Percentiles rank a stretch among this genome's conserved stretches.
Conservation (phyloP, 345 rosid genomes). For the Trapa bicornis region DNA sequence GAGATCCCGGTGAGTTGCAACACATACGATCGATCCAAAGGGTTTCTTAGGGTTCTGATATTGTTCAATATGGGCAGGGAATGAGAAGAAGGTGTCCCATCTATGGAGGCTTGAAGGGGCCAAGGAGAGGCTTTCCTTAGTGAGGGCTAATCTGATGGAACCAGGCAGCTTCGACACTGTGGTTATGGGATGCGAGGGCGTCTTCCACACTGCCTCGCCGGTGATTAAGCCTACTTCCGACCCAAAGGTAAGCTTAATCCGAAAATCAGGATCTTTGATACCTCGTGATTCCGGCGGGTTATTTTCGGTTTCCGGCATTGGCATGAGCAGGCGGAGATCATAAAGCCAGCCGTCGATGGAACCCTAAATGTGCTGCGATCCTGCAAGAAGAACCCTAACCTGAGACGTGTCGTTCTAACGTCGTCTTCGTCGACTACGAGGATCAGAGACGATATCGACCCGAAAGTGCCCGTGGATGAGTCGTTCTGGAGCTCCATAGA, state of each 20-base stretch:
- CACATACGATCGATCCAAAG: too few relatives aligned
- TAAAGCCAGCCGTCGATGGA: slow-evolving; percentile 72
- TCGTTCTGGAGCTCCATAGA: slow-evolving; percentile 77
- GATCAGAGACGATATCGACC: slow-evolving; percentile 53
- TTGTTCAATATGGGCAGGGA: slow-evolving; percentile 20
- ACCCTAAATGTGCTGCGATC: slow-evolving; percentile 77
- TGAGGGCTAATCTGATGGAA: slow-evolving; percentile 64
- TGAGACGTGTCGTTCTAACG: slow-evolving; percentile 72
- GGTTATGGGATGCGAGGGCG: slow-evolving; percentile 30
- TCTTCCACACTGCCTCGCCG: slow-evolving; percentile 94
- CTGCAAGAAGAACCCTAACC: slow-evolving; percentile 47
- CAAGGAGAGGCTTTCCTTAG: slow-evolving; percentile 60
- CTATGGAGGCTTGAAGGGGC: slow-evolving; percentile 78
- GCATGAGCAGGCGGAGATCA: slow-evolving; percentile 42
- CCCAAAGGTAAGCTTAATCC: slow-evolving; percentile 44
- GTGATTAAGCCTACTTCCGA: slow-evolving; percentile 59
- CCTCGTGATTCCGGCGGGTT: too few relatives aligned
- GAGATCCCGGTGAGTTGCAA: slow-evolving; percentile 48
- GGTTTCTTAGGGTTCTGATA: too few relatives aligned
- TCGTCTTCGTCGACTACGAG: slow-evolving; percentile 80
- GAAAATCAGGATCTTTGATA: too few relatives aligned
- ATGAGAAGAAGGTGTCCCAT: slow-evolving; percentile 59
- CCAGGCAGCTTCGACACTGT: slow-evolving; percentile 77
- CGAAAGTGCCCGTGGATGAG: slow-evolving; percentile 58
- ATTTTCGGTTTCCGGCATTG: background rate